Conservation (phyloP, 129 eudicot genomes). For the Helianthus tuberosus region DNA sequence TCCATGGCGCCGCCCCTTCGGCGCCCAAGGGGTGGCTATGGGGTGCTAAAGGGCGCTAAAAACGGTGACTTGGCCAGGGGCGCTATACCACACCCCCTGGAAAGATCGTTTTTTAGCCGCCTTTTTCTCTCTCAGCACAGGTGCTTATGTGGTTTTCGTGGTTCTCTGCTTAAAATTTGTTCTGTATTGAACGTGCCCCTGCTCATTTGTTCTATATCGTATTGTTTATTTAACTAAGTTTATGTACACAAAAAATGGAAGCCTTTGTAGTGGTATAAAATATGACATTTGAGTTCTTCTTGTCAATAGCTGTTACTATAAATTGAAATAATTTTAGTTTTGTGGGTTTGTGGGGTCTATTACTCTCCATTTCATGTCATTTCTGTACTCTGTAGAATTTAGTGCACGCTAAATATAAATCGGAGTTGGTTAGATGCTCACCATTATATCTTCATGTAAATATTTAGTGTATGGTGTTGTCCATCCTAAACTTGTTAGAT, state of each 20-base stretch:
- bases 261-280: not conserved
- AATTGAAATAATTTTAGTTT: not conserved
- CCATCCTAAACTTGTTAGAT: not conserved
- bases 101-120: no score
- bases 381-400: constrained; percentile 13
- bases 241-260: not conserved
- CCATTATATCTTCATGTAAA: not conserved
- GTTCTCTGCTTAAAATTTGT: no score
- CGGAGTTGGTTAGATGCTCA: no score
- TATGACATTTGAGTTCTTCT: not conserved
- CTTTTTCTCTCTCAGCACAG: no score
- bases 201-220: no score
- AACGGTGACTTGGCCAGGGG: no score
- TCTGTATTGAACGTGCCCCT: no score
- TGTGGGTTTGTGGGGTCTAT: constrained; percentile 9
- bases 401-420: not conserved
- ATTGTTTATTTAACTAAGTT: not conserved
- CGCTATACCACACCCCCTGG: no score
- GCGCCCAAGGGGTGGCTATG: no score
- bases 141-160: no score
- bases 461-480: not conserved
- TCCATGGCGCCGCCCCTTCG: no score
- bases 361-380: not conserved
- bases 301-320: not conserved
- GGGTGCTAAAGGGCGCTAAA: no score